phyloP scores from a whole-genome alignment of 1,284 basidiomycete species.

The Ceratobasidium papillatum region DNA sequence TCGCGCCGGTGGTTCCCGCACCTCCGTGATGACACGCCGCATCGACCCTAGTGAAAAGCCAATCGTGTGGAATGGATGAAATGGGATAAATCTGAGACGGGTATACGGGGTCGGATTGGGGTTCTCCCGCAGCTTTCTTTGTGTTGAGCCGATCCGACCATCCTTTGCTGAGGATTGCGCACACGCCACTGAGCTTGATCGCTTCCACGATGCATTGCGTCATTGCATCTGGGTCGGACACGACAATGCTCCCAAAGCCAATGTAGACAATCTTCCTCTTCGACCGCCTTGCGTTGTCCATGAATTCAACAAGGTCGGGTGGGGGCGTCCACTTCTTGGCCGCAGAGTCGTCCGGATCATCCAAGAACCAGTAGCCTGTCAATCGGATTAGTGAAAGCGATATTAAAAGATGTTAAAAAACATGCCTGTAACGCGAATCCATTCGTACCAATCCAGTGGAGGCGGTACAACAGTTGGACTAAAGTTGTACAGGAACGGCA shows the following conservation, averaged over 20 bases:
- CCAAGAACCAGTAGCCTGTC: conserved; percentile 92
- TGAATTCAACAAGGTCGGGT: conserved; percentile 79
- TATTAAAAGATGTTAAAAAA: conserved; percentile 43
- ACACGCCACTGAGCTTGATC: conserved; percentile 82
- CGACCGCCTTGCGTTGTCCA: conserved; percentile 73
- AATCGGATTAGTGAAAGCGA: background rate
- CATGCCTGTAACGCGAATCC: conserved; percentile 92
- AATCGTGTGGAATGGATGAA: conserved; percentile 92
- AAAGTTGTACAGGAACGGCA: conserved; percentile 98
- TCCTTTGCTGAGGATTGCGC: conserved; percentile 94
- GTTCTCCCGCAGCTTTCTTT: conserved; percentile 58
- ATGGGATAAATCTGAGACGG: conserved; percentile 84
- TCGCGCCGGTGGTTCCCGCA: conserved; percentile 94
- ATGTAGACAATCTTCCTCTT: conserved; percentile 96
- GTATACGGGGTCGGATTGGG: conserved; percentile 69
- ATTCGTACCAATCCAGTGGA: conserved; percentile 97
- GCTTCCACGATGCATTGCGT: conserved; percentile 91
- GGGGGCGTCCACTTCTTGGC: conserved; percentile 90
- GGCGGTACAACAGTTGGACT: conserved; percentile 88
- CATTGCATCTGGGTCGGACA: conserved; percentile 92
- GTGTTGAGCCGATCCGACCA: conserved; percentile 93
- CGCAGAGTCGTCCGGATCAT: conserved; percentile 83
- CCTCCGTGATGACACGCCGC: conserved; percentile 98
- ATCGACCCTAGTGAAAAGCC: conserved; percentile 93
- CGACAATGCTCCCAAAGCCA: conserved; percentile 98